Evolutionary conservation across 768 basidiomycete genomes (phyloP).

Genomic region (Boletus edulis): DNA sequence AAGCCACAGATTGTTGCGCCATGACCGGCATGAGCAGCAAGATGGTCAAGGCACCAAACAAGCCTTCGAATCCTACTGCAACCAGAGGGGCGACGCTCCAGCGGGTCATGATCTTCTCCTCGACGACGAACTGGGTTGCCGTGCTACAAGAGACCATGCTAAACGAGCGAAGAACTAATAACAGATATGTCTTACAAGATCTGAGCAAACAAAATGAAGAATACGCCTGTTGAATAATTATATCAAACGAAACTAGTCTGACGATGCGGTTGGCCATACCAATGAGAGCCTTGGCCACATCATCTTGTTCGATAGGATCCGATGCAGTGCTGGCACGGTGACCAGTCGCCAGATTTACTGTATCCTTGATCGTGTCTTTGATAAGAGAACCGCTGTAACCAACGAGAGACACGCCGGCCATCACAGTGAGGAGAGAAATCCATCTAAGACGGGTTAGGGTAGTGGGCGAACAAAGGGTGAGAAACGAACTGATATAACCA

Average conservation of each 20-base stretch:
- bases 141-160: conserved; percentile 49
- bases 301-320: conserved; percentile 52
- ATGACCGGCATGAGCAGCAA: conserved; percentile 78
- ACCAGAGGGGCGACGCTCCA: conserved; percentile 87
- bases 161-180: background rate
- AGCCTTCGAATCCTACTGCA: conserved; percentile 92
- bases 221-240: conserved; percentile 56
- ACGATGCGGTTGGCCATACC: conserved; percentile 40
- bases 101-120: conserved; percentile 92
- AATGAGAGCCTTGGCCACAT: conserved; percentile 70
- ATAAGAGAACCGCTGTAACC: conserved; percentile 88
- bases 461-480: conserved; percentile 2
- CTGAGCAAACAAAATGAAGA: conserved; percentile 92
- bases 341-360: conserved; percentile 21
- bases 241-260: conserved; percentile 15
- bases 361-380: conserved; percentile 65
- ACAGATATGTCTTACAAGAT: conserved; percentile 63
- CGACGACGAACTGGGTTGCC: conserved; percentile 90
- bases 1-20: conserved; percentile 62
- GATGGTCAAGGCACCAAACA: conserved; percentile 85
- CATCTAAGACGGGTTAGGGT: conserved; percentile 51
- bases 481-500: conserved; percentile 77
- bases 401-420: conserved; percentile 78
- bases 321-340: conserved; percentile 32
- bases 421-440: conserved; percentile 86